These are phyloP conservation scores for Fonsecaea pedrosoi DNA, from an alignment of 2,329 filamentous ascomycete genomes.

Conservation along the genomic window DNA sequence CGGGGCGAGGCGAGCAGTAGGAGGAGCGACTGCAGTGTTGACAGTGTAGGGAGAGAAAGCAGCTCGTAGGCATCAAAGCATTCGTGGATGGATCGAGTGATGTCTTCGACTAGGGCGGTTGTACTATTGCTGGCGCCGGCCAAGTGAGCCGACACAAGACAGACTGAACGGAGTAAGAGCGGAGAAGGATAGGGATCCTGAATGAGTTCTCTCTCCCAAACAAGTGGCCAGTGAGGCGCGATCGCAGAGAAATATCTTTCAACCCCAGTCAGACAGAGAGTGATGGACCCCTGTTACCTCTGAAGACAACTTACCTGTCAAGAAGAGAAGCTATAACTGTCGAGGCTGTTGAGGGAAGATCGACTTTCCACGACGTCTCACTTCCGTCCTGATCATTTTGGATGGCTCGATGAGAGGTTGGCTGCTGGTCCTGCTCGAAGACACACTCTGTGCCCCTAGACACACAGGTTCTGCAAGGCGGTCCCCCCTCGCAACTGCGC, in stretches of 20 bases:
- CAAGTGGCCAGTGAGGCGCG: conserved; percentile 15
- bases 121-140: neutral
- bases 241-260: conserved; percentile 8
- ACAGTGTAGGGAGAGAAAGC: conserved; percentile 4
- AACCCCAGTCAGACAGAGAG: neutral
- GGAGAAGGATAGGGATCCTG: conserved; percentile 13
- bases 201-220: neutral
- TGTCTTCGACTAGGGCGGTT: conserved; percentile 2
- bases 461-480: conserved; percentile 4
- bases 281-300: neutral
- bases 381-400: neutral
- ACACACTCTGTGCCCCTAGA: neutral
- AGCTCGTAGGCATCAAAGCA: conserved; percentile 18
- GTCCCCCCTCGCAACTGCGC: conserved; percentile 10
- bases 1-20: conserved; percentile 5
- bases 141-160: conserved; percentile 9
- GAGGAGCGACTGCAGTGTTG: conserved; percentile 13
- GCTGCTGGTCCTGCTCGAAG: neutral
- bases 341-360: neutral
- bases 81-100: neutral
- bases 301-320: conserved; percentile 6
- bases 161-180: conserved; percentile 8
- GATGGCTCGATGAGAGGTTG: neutral
- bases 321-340: conserved; percentile 2
- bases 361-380: neutral